Conservation (phyloP, 768 basidiomycete species). For the Podaxis sp. region DNA sequence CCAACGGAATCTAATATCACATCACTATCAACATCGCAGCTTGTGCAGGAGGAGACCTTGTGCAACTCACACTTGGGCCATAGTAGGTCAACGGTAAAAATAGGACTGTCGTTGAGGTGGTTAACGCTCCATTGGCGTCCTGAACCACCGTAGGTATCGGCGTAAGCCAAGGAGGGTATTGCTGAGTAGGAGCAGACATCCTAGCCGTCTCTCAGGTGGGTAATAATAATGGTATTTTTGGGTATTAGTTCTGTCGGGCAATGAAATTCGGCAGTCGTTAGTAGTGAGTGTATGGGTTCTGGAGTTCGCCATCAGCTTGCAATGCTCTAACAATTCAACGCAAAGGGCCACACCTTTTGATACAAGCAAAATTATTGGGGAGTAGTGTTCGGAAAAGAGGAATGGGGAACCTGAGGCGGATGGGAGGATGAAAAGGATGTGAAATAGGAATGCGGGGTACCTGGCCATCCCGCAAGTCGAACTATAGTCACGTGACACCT, state of each 20-base stretch:
- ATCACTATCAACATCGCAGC: conserved; percentile 3
- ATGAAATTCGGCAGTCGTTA: conserved; percentile 29
- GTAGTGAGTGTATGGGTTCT: conserved; percentile 41
- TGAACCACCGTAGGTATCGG: conserved; percentile 47
- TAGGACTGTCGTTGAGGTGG: conserved; percentile 53
- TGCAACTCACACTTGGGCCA: conserved; percentile 69
- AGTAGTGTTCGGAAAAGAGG: neutral
- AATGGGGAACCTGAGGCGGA: neutral
- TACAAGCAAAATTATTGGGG: neutral
- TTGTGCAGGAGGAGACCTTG: neutral
- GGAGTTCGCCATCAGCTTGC: conserved; percentile 9
- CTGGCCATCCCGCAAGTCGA: too few relatives aligned
- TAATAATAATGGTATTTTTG: conserved; percentile 11
- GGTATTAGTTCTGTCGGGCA: conserved; percentile 12
- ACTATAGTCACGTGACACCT: conserved; percentile 4
- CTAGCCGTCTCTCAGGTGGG: conserved; percentile 11
- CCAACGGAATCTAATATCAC: conserved; percentile 62
- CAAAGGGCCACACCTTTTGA: conserved; percentile 18
- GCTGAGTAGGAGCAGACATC: conserved; percentile 64
- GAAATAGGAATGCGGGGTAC: neutral
- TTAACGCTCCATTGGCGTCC: conserved; percentile 45
- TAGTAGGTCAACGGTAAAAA: conserved; percentile 76
- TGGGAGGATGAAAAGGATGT: neutral
- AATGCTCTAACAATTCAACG: neutral
- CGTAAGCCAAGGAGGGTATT: conserved; percentile 71